Conservation (phyloP, 768 basidiomycete species). For the Auricularia heimuer region DNA sequence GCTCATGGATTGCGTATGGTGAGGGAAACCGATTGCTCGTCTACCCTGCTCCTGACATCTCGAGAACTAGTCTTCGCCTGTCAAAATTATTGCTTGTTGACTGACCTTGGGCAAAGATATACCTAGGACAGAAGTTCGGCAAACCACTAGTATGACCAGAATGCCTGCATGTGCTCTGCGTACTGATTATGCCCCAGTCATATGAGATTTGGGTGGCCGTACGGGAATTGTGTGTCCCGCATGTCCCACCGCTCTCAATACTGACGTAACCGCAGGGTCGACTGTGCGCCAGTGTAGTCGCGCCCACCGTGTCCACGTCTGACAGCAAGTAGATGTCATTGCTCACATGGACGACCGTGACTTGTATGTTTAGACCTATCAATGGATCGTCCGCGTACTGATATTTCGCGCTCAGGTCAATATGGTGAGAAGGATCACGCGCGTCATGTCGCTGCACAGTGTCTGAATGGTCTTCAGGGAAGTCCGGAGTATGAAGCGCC, state of each 20-base stretch:
- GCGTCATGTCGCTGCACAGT: constrained; percentile 1
- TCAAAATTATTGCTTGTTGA: no score
- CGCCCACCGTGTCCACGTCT: not conserved
- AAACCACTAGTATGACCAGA: constrained; percentile 52
- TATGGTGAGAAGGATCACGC: constrained; percentile 47
- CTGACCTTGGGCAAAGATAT: constrained; percentile 38
- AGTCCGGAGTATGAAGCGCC: constrained; percentile 73
- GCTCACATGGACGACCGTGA: constrained; percentile 65
- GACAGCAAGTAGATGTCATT: constrained; percentile 48
- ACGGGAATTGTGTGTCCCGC: constrained; percentile 41
- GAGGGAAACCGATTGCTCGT: not conserved
- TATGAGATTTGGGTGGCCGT: constrained; percentile 45
- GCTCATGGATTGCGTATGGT: constrained; percentile 23
- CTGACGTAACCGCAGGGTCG: constrained; percentile 38
- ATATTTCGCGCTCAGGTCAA: constrained; percentile 45
- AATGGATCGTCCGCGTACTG: not conserved
- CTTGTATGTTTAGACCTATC: constrained; percentile 40
- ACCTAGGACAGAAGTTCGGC: constrained; percentile 89
- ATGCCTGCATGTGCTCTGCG: constrained; percentile 4
- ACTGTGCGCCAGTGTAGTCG: constrained; percentile 39
- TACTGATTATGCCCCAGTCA: constrained; percentile 22
- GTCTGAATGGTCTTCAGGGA: constrained; percentile 47
- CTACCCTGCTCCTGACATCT: no score
- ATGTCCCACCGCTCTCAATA: not conserved
- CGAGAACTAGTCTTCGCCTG: no score